Evolutionary conservation across 495 filamentous ascomycete species (phyloP), one percentile per base, ranked within the genome.

Genomic region (Parathielavia hyrcaniae): DNA sequence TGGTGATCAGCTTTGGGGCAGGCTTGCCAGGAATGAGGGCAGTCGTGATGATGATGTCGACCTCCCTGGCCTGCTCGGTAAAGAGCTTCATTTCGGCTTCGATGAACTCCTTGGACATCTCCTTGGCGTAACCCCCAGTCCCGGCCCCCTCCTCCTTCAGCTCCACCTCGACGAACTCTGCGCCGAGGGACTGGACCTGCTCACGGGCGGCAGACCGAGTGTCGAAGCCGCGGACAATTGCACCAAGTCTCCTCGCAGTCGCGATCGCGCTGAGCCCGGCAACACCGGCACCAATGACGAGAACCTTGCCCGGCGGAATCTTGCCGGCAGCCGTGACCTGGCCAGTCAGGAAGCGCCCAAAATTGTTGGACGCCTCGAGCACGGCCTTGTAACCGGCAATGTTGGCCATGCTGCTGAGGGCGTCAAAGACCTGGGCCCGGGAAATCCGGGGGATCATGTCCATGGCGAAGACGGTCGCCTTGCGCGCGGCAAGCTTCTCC

Each of bases 91-190:
- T 91, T 66, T 92, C 88, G 9, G 88, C 88, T 58, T 87, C 88
- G 66, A 89, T 88, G 67, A 92, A 92, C 67, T 90, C 88, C 61
- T 88, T 87, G 52, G 87, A 90, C 88, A 92, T 92, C 65, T 88
- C 86, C 62, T 92, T 92, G 38, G 85, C 87, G 58, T 92, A 92
- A 12, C 88, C 88, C 20, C 88, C 88, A 16, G 85, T 79, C 2
- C 88, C 88, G n/a, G 86, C 79, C 14, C 88, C 88, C 57, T 91
- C 88, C 70, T 92, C 88, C 57, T 90, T 68, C n/a, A 92, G 75
- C 34, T 89, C 86, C 20, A 92, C 88, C 67, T 91, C 88, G 61
- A 92, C 79, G 66, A 91, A 91, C 58, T 92, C 88, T 10, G 88
- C 88, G 14, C 88, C 88, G 8, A 92, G 77, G 11, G 88, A 91